Conservation (phyloP, 1,284 basidiomycete species). For the Acaromyces ingoldii region DNA sequence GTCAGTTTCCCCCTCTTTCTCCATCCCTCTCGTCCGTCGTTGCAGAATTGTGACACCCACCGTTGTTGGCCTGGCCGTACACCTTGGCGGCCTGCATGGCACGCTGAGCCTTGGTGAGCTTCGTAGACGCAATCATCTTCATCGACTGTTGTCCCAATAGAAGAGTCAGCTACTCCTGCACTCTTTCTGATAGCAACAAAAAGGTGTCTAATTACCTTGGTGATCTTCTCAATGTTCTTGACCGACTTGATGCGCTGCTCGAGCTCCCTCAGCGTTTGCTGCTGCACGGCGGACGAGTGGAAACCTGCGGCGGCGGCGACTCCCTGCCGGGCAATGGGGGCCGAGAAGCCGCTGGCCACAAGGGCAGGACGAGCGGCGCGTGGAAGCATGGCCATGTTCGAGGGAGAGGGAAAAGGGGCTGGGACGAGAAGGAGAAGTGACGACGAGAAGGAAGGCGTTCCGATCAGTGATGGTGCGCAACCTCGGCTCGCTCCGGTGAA, state of each 20-base stretch:
- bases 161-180: not conserved
- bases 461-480: too few species aligned
- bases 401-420: too few species aligned
- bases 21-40: not conserved
- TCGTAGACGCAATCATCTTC: constrained; percentile 94
- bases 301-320: constrained; percentile 41
- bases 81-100: constrained; percentile 90
- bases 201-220: too few species aligned
- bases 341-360: constrained; percentile 22
- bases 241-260: constrained; percentile 96
- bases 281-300: constrained; percentile 63
- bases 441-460: too few species aligned
- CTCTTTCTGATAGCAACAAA: constrained; percentile 60
- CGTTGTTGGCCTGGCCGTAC: constrained; percentile 89
- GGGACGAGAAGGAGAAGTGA: too few species aligned
- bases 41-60: constrained; percentile 58
- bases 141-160: constrained; percentile 69
- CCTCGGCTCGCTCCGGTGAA: too few species aligned
- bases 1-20: not conserved
- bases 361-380: constrained; percentile 37
- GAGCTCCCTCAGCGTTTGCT: constrained; percentile 95
- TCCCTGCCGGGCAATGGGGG: constrained; percentile 20
- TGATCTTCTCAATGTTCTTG: constrained; percentile 95
- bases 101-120: constrained; percentile 80
- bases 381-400: constrained; percentile 44